Evolutionary conservation across 371 early-diverging fungal species (phyloP), one percentile per base, ranked within the genome.

Genomic region (Circinella umbellata): DNA sequence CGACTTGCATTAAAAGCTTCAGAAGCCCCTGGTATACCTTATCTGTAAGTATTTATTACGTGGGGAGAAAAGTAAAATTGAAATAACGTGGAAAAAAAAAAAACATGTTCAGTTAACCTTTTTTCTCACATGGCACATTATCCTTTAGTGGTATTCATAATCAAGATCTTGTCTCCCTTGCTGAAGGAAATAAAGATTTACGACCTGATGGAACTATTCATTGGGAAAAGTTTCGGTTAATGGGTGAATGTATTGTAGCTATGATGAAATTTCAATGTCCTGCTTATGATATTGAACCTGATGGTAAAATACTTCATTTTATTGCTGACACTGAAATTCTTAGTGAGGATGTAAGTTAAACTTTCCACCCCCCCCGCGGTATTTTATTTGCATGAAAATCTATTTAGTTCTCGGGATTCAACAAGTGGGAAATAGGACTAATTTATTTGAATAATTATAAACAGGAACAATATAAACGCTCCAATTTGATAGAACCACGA

Each of bases 191-290:
- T 71, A 83, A 82, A 54, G 89, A 89, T 61, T 81, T 83, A 47
- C 81, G 81, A 42, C 57, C 75, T n/a, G 86, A 86, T 61, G 85
- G 86, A 1, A 78, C 85, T 4, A 73, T 89, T 48, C 87, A 89
- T 42, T 89, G 89, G 89, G 86, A 89, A 67, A 89, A 89, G 64
- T 89, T 87, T 72, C 69, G 80, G 20, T 61, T 89, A 49, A 84
- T 89, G 86, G 84, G 87, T 4, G 88, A 88, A 47, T 80, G 80
- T 0, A 84, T 89, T 35, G 69, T 83, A 73, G 79, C 73, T 1
- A 80, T 84, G 54, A 78, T 82, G 76, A 73, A 76, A 36, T 87
- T 87, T 55, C 83, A 85, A 49, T 70, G 72, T 35, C 80, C 81
- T 53, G 54, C 71, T 6, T 83, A 82, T 17, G 66, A 62, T 7